Conservation (phyloP, 306 rosid genomes). For the Fragaria vesca region DNA sequence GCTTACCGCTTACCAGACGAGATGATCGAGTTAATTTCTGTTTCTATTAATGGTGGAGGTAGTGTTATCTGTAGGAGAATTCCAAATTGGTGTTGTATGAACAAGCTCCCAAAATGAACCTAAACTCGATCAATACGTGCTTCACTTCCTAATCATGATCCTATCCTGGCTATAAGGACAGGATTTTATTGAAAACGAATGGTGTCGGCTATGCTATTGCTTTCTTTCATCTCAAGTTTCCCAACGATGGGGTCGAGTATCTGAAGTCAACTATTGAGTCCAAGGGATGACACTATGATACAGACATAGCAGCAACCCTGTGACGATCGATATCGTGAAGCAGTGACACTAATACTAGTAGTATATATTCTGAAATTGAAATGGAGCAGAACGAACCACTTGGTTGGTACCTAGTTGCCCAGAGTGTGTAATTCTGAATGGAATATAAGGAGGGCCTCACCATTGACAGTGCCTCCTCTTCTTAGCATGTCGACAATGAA, state of each 20-base stretch:
- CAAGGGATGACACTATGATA: neutral
- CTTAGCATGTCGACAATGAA: neutral
- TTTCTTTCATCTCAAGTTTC: neutral
- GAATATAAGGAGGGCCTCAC: neutral
- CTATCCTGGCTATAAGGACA: neutral
- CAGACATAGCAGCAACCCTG: neutral
- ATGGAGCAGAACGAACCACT: neutral
- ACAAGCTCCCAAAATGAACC: neutral
- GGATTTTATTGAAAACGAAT: neutral
- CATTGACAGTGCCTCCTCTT: neutral
- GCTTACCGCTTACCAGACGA: neutral
- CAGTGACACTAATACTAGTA: neutral
- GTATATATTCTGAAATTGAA: neutral
- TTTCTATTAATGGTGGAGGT: neutral
- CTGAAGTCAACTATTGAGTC: neutral
- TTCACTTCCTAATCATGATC: too few species aligned
- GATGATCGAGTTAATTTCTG: neutral
- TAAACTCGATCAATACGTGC: neutral
- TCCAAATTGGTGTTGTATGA: neutral
- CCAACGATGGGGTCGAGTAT: neutral
- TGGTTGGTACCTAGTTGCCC: neutral
- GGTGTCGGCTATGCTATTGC: neutral
- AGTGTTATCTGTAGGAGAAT: neutral
- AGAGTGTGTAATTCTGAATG: neutral
- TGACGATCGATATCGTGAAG: neutral